Percentiles rank a stretch among this genome's conserved stretches.
These are phyloP conservation scores for Pseudogymnoascus sp. DNA, from an alignment of 2,329 filamentous ascomycete genomes.

Conservation along the genomic window DNA sequence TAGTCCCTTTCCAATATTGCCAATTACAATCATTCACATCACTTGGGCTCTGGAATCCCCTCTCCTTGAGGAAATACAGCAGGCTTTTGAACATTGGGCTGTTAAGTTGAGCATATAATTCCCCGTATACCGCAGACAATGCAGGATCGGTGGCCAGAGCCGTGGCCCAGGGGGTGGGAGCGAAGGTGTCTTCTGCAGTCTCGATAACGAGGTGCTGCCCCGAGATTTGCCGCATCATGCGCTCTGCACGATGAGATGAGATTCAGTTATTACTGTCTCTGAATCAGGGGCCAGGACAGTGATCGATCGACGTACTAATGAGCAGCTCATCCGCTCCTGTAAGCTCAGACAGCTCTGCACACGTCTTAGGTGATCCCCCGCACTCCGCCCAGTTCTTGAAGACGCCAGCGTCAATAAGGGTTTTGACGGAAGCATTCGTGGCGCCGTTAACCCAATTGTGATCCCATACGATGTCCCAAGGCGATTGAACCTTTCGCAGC, in stretches of 20 bases:
- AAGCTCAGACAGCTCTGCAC: conserved; percentile 27
- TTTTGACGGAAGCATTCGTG: conserved; percentile 30
- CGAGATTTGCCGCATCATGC: conserved; percentile 30
- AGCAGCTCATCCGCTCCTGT: conserved; percentile 28
- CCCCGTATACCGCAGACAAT: conserved; percentile 27
- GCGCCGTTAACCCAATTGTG: conserved; percentile 29
- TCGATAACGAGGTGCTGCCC: conserved; percentile 31
- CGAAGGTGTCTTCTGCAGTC: conserved; percentile 28
- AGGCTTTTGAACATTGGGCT: conserved; percentile 26
- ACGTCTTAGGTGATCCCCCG: conserved; percentile 26
- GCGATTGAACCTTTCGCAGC: conserved; percentile 28
- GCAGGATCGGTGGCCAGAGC: conserved; percentile 25
- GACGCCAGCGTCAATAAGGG: conserved; percentile 31
- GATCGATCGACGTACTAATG: conserved; percentile 22
- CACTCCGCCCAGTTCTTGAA: conserved; percentile 30
- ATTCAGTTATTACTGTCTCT: conserved; percentile 16
- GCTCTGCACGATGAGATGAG: conserved; percentile 12
- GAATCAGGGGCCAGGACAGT: not conserved
- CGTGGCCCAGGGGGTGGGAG: conserved; percentile 28
- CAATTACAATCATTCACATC: conserved; percentile 27
- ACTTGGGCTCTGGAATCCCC: conserved; percentile 29
- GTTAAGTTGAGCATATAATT: conserved; percentile 29
- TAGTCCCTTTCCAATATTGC: conserved; percentile 26
- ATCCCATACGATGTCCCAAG: conserved; percentile 33
- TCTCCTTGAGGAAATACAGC: conserved; percentile 28